Evolutionary conservation across 805 yeast species (phyloP), one percentile per base, ranked within the genome.

Genomic region (Grigorovia yakushimaensis): DNA sequence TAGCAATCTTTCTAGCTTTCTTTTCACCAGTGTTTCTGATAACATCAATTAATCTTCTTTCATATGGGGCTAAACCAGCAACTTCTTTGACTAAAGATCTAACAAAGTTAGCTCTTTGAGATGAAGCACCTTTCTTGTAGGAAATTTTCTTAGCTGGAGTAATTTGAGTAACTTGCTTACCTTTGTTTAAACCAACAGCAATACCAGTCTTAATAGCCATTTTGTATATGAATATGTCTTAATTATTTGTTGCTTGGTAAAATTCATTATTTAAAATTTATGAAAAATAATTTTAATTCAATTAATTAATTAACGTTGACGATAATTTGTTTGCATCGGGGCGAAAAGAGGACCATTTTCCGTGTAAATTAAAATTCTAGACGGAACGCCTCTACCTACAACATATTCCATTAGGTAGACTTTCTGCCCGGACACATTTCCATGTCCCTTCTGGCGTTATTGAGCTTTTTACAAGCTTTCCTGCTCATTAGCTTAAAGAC

Each of bases 1-100:
- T 93, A 63, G 98, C 97, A 72, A 93, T 88, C 88, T 93, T 93
- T 88, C 93, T 87, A 65, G 99, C 98, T 82, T 98, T 93, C 95
- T 93, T 93, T 80, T 93, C 99, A 83, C 96, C 96, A 73, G 96
- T 89, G 81, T 94, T 93, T 84, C 98, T 93, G 84, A 93, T 82
- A 78, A 93, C 82, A 80, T 93, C 99, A 70, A 94, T 85, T 73
- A 93, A 83, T 80, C 99, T 89, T 82, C 96, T 89, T 81, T 93
- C 99, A 77, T 93, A 93, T 77, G 99, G 98, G 61, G 99, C 96
- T 71, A 93, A 82, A 73, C 98, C 98, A 64, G 95, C 78, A 66
- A 93, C 97, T 79, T 93, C 99, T 73, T 83, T 82, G 73, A 93
- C 95, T 58, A 93, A 77, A 68, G 83, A 79, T 76, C 98, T 85